Evolutionary conservation across 2,329 filamentous ascomycete species (phyloP), one percentile per base, ranked within the genome.

Genomic region (Neonectria ditissima): DNA sequence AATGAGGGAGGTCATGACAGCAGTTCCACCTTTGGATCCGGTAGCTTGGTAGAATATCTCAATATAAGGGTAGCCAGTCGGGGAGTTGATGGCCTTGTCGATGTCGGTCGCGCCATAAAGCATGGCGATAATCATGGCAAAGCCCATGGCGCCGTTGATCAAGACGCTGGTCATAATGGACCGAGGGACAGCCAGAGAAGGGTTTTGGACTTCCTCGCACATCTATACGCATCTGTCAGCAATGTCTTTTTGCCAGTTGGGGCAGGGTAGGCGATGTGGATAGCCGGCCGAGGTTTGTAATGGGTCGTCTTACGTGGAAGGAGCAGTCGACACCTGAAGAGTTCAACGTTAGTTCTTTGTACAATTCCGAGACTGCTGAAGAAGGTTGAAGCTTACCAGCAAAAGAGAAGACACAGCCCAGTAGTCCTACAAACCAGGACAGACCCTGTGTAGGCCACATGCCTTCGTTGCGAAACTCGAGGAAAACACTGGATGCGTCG

Each of bases 401-500:
- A 45, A 72, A 73, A 1, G 68, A 71, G 2, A 73, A 72, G 3
- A 73, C 70, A 1, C 68, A 68, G 1, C 70, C 70, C 11, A 72
- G 8, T 8, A 72, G 26, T 5, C 70, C 70, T 4, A 72, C 70
- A 5, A 71, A 73, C 68, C 68, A 72, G 0, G 70, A 73, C 0
- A 72, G 62, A 10, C 70, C 68, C 6, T 72, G 66, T 0, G 62
- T 62, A 0, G 68, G 63, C 70, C 70, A 72, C 44, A 62, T 53
- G 7, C 70, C 70, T 14, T 60, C 59, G 14, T 72, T 72, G 8
- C 68, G 61, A 54, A 75, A 78, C 7, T 74, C 66, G 0, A 69
- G 62, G 22, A 79, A 79, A 1, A 79, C 74, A 0, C 74, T 69
- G 3, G 66, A 63, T 0, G 76, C 68, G 1, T 62, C 65, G 3